Evolutionary conservation across 2,329 filamentous ascomycete genomes (phyloP), one percentile per base, ranked within the genome.

Genomic region (Hyphodiscus sp.): DNA sequence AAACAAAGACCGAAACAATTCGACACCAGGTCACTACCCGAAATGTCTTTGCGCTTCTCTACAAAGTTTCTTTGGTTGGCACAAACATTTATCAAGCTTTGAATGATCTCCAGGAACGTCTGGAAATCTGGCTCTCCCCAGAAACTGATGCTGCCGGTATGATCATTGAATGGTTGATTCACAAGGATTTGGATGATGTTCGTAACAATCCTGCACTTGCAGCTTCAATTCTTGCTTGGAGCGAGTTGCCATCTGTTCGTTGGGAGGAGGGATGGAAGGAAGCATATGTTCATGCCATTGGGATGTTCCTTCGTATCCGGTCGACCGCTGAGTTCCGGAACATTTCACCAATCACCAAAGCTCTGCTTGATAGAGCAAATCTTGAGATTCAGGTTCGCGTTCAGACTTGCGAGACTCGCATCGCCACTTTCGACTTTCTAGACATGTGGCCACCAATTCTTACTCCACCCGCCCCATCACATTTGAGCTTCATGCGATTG

Each of bases 261-360:
- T 86, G 84, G 82, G 76, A 81, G 45, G 80, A 84, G 58, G 83
- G 84, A 1, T 89, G 84, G 76, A 74, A 79, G 16, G 85, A 88
- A 65, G 77, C 78, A 23, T 89, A 86, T 61, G 72, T 82, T 7
- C 85, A 89, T 64, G 80, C 81, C 58, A 79, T 78, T 2, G 86
- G 86, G 23, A 81, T 87, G 77, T 83, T 78, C 64, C 72, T 69
- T 29, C 58, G 58, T 20, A 67, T 83, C n/a, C 77, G 82, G 56
- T 60, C 61, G 3, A 75, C 73, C 20, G 69, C 76, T 11, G 83
- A 86, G 60, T 87, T 79, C 66, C 76, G 74, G 53, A 69, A 73
- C 46, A 68, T 87, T 20, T 81, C 82, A 1, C 76, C 81, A 1
- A 80, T 85, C 47, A 84, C 85, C 0, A 77, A 78, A 13, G 79